Evolutionary conservation across 768 basidiomycete genomes (phyloP).

Genomic region (Mycena venus): DNA sequence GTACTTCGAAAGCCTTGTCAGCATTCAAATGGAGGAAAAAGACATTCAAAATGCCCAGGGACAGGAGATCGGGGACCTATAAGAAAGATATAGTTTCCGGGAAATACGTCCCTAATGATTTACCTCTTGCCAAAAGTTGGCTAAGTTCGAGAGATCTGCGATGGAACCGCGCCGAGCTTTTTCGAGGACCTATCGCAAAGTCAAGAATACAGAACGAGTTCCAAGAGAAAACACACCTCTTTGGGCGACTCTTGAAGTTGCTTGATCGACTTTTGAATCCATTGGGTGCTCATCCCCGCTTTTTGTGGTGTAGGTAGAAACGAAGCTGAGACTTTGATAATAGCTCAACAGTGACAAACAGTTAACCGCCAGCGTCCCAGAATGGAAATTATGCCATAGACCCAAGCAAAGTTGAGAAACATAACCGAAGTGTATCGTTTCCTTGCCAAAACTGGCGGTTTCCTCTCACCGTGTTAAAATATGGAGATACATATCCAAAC

Average conservation of each 20-base stretch:
- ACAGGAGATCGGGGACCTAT: slow-evolving; percentile 28
- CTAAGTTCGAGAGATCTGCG: slow-evolving; percentile 32
- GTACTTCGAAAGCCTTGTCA: slow-evolving; percentile 32
- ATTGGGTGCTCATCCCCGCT: slow-evolving; percentile 1
- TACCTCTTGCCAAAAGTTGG: slow-evolving; percentile 44
- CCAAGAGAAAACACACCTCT: not conserved
- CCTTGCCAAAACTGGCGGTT: too few species aligned
- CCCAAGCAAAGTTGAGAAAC: too few species aligned
- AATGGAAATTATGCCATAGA: not conserved
- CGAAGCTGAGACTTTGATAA: not conserved
- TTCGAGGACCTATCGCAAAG: not conserved
- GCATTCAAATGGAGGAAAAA: slow-evolving; percentile 47
- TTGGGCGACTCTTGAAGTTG: not conserved
- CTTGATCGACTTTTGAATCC: not conserved
- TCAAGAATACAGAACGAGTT: not conserved
- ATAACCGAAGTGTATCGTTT: too few species aligned
- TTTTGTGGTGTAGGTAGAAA: not conserved
- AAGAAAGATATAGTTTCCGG: not conserved
- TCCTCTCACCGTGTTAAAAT: too few species aligned
- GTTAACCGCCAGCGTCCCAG: not conserved
- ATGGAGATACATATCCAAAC: too few species aligned
- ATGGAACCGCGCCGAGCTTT: slow-evolving; percentile 13
- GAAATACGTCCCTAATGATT: not conserved
- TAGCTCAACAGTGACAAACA: not conserved
- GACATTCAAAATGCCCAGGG: slow-evolving; percentile 41